Base-by-base conservation (phyloP, 495 filamentous ascomycete genomes). In the Parathielavia appendiculata region DNA sequence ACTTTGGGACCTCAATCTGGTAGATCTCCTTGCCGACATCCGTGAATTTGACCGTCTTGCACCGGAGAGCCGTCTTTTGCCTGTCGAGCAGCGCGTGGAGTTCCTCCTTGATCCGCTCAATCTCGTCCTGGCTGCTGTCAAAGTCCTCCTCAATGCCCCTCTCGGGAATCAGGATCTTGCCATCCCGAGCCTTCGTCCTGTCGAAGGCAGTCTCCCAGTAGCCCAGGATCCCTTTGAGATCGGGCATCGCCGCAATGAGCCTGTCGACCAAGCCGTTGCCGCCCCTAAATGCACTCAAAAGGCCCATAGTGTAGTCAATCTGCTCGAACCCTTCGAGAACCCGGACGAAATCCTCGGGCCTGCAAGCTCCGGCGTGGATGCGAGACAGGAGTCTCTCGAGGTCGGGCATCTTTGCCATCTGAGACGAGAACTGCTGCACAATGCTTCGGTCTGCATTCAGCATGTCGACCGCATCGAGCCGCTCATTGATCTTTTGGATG, bases 11-110 rank as follows among this genome's bases (percentile, higher is more conserved):
- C 69, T 99, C 95, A 4, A 99, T 81, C 70, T 97, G 91, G 68
- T 96, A 99, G 49, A 97, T 88, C 66, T 99, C 95, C 71, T 97
- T 99, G 26, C 95, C 95, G 36, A 91, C 89, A 67, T 97, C 89
- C 30, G 84, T 84, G 74, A 87, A 99, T 58, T 81, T 84, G 62
- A 97, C 86, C 2, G 89, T 84, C 58, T 75, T 80, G 63, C 74
- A 79, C 55, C 75, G 76, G 10, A 96, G 71, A 20, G 89, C 81
- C 26, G 81, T 78, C 54, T 87, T 84, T 43, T 84, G 83, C 63
- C 83, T 79, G 58, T 86, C 86, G 8, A 97, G 76, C 1, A 96
- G 69, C 16, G 76, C 71, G 12, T 95, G 76, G 0, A 99, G 83
- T 39, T 89, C 80, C 4, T 74, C 77, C 64, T 89, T 83, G 56